These are phyloP conservation scores for Candida cerambycidarum DNA, from an alignment of 805 yeast genomes.

Conservation along the genomic window DNA sequence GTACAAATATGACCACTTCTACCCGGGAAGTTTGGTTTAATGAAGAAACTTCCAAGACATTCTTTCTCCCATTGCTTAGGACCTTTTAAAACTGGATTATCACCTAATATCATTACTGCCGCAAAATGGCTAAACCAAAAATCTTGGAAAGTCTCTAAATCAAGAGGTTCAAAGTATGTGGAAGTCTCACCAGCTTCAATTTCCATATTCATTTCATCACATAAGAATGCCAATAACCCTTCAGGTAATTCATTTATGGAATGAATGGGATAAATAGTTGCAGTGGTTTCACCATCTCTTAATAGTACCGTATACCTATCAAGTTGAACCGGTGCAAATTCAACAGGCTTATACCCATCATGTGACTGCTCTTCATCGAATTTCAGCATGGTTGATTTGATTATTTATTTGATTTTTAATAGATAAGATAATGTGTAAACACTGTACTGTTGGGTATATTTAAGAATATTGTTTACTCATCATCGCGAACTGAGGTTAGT, in stretches of 20 bases:
- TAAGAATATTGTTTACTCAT: conserved; percentile 17
- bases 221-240: conserved; percentile 73
- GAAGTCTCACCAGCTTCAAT: conserved; percentile 84
- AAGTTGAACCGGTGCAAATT: conserved; percentile 12
- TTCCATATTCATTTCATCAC: conserved; percentile 94
- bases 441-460: conserved; percentile 31
- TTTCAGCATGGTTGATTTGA: no score
- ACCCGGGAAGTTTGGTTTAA: conserved; percentile 91
- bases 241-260: conserved; percentile 69
- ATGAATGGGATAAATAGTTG: conserved; percentile 86
- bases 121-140: conserved; percentile 89
- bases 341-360: conserved; percentile 7
- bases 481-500: no score
- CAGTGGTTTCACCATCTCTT: conserved; percentile 88
- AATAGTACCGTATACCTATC: conserved; percentile 74
- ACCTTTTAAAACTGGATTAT: conserved; percentile 46
- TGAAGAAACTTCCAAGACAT: conserved; percentile 83
- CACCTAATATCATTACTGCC: conserved; percentile 80
- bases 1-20: conserved; percentile 92
- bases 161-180: conserved; percentile 80
- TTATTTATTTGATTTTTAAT: no score
- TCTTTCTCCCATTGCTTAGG: conserved; percentile 86
- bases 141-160: conserved; percentile 71
- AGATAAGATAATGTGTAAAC: conserved; percentile 24
- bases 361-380: neutral